These are phyloP conservation scores for Parachaetomium inaequale DNA, from an alignment of 495 filamentous ascomycete species.

Conservation along the genomic window DNA sequence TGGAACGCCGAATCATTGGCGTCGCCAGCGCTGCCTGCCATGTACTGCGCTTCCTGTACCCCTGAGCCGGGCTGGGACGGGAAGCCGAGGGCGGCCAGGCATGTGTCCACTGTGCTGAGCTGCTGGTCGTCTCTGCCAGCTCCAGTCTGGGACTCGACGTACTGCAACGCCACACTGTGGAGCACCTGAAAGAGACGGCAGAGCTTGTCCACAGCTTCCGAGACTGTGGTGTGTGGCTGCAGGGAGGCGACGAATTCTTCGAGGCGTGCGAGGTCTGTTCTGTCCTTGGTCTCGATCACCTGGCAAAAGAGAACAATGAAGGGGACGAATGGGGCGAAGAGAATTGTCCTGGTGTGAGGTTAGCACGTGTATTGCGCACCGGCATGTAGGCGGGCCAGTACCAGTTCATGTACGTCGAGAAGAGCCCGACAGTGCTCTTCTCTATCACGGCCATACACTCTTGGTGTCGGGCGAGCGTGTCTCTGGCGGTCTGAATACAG, in stretches of 20 bases:
- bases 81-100: conserved; percentile 22
- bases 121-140: not conserved
- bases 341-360: conserved; percentile 48
- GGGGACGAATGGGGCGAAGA: conserved; percentile 62
- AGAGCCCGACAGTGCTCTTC: conserved; percentile 36
- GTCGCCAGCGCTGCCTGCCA: not conserved
- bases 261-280: conserved; percentile 49
- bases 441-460: conserved; percentile 48
- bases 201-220: conserved; percentile 54
- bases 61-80: conserved; percentile 7
- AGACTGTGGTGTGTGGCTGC: conserved; percentile 43
- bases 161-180: conserved; percentile 55
- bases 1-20: not conserved
- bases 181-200: conserved; percentile 59
- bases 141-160: conserved; percentile 42
- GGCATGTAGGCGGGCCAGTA: conserved; percentile 26
- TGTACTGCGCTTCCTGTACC: not conserved
- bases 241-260: conserved; percentile 56
- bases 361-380: not conserved
- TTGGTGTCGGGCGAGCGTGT: conserved; percentile 52
- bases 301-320: conserved; percentile 69
- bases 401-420: conserved; percentile 61
- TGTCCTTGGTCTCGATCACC: conserved; percentile 48
- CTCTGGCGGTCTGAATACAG: conserved; percentile 55
- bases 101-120: conserved; percentile 15